Evolutionary conservation across 441 rosid species (phyloP), one percentile per base, ranked within the genome.

Genomic region (Corymbia citriodora): DNA sequence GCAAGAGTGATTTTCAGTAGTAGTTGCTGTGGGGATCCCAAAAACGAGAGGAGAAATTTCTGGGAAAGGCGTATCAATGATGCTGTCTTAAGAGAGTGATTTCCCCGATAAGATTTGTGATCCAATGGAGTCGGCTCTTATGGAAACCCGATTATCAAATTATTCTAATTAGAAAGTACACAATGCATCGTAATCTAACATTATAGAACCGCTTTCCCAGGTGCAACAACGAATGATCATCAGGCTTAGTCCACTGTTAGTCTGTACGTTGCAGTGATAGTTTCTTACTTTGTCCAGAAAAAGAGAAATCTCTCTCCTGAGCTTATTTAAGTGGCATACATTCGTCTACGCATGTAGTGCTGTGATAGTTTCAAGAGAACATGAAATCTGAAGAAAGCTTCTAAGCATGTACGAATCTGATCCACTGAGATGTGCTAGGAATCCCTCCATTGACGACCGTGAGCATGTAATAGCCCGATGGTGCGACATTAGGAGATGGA

Each of bases 381-480:
- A 59, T 59, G 65, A 59, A 59, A 59, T 59, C 65, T 10, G 65
- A 25, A 25, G 2, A 33, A 65, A 55, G 48, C 36, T 50, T 25
- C 90, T 88, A 90, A 87, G 90, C 90, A 86, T 87, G 85, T 72
- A 19, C 21, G 90, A 93, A 88, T 82, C 89, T 88, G 70, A 93
- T 82, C 93, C 94, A 93, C 15, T 90, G 91, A 88, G 93, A 92
- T 27, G 89, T 57, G 92, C 93, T 90, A 9, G 93, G 94, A 86
- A 92, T 92, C 59, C 91, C 92, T 52, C 87, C 89, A 89, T 92
- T 92, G 33, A 92, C 91, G 57, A 92, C 92, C 23, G 91, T 90
- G 8, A 92, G 89, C 91, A 93, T 86, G 90, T 91, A 93, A 90
- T 93, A 93, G 83, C 93, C 94, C 5, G 92, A 54, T 15, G 92